Conservation (phyloP, 805 yeast genomes). For the Wickerhamiella sergipiensis region DNA sequence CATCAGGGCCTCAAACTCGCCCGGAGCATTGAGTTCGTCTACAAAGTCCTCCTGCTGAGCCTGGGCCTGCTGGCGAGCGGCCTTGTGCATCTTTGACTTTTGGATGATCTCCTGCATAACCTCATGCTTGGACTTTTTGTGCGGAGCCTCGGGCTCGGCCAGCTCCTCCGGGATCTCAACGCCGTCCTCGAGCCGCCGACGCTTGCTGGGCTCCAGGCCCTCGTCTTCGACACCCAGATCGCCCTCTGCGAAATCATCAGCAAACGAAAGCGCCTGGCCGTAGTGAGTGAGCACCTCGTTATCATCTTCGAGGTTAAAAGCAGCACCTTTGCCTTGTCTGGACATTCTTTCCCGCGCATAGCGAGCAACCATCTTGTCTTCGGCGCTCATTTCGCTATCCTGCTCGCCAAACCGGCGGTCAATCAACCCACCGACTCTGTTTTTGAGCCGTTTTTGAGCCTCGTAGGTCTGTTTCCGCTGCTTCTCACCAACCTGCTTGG, state of each 20-base stretch:
- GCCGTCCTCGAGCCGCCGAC: constrained; percentile 17
- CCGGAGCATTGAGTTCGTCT: constrained; percentile 26
- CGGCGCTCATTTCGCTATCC: constrained; percentile 55
- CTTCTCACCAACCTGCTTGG: constrained; percentile 58
- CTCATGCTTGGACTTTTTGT: constrained; percentile 28
- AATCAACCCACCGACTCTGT: constrained; percentile 61
- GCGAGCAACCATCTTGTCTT: constrained; percentile 90
- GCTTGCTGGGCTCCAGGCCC: constrained; percentile 9
- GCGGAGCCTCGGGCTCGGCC: constrained; percentile 30
- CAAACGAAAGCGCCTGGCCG: constrained; percentile 52
- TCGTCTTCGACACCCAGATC: constrained; percentile 30
- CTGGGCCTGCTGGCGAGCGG: constrained; percentile 28
- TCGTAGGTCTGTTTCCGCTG: constrained; percentile 49
- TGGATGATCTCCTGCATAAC: constrained; percentile 33
- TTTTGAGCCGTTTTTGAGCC: constrained; percentile 44
- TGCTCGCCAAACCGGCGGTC: constrained; percentile 92
- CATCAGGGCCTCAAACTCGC: constrained; percentile 23
- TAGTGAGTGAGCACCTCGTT: constrained; percentile 53
- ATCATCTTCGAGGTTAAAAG: constrained; percentile 65
- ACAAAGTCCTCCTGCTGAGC: constrained; percentile 25
- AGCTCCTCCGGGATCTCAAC: constrained; percentile 13
- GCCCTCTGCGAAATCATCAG: constrained; percentile 42
- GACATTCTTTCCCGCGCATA: constrained; percentile 75
- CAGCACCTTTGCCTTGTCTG: constrained; percentile 32
- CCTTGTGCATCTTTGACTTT: constrained; percentile 30